Conservation (phyloP, 108 stramenopile genomes). For the Cyclostephanos invisitatus region DNA sequence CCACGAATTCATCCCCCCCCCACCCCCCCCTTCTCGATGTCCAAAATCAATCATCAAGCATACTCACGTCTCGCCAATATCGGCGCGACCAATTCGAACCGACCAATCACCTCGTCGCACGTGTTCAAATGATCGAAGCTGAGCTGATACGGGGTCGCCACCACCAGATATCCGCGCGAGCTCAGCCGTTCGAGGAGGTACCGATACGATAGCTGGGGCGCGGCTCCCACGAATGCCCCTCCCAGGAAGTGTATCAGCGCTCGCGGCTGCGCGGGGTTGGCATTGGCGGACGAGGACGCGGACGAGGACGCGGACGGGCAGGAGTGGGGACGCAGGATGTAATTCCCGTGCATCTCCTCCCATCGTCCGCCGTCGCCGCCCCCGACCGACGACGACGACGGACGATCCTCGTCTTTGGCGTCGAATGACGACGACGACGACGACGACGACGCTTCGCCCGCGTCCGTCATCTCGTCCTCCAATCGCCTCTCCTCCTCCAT, state of each 20-base stretch:
- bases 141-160: conserved; percentile 93
- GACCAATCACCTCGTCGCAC: conserved; percentile 82
- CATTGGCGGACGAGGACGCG: neutral
- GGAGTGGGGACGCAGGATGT: conserved; percentile 65
- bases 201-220: conserved; percentile 87
- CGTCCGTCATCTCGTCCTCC: conserved; percentile 36
- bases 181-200: conserved; percentile 84
- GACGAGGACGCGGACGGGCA: conserved; percentile 1
- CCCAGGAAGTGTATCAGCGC: conserved; percentile 90
- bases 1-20: too few species aligned
- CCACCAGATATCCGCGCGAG: conserved; percentile 82
- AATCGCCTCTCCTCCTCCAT: conserved; percentile 50
- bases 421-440: neutral
- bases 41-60: too few species aligned
- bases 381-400: neutral
- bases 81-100: conserved; percentile 85
- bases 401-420: too few species aligned
- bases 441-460: neutral
- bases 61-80: conserved; percentile 53
- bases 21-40: too few species aligned
- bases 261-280: conserved; percentile 12
- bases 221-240: conserved; percentile 89
- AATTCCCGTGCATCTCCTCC: conserved; percentile 80
- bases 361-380: conserved; percentile 41
- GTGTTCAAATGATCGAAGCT: conserved; percentile 88